Evolutionary conservation across 768 basidiomycete genomes (phyloP), one percentile per base, ranked within the genome.

Genomic region (Hygrophoropsis aurantiaca): DNA sequence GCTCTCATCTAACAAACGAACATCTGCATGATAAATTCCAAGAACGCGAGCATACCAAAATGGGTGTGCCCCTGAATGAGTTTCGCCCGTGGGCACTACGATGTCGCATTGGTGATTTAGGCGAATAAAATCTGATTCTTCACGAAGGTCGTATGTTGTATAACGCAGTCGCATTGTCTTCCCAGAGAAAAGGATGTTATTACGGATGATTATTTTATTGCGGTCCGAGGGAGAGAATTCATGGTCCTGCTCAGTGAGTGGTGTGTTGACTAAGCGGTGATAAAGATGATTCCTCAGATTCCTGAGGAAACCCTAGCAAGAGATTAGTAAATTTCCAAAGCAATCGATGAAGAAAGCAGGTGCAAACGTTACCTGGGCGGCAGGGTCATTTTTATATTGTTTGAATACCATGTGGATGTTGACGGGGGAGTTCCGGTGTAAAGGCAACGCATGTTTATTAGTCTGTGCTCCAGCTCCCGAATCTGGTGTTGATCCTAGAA

Each of bases 41-140:
- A 69, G 30, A 2, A 73, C 58, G 0, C 45, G 50, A 0, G 62
- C 64, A 52, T 70, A 73, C 57, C 58, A 58, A 44, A 56, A 73
- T 1, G 59, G 64, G 1, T 30, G 27, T 30, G n/a, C n/a, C n/a
- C 27, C 7, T 30, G 33, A 25, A 10, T 34, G 21, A 4, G 30
- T 45, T 23, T 55, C 48, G 3, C 47, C 18, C 3, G 55, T 46
- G 11, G 61, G 55, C 1, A 57, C 36, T 63, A 67, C 66, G 25
- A 67, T 41, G 26, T 58, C 27, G 27, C 41, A 23, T 11, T 52
- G 53, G 11, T 39, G 44, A 1, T 26, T 24, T 0, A 52, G 43
- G 13, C 56, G 52, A 20, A 69, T 47, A 3, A 44, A 10, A 23
- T 67, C 62, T 39, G 60, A 54, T 15, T 51, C 54, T 1, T 57